Evolutionary conservation across 2,329 filamentous ascomycete genomes (phyloP).

Genomic region (Penicillium sp.): DNA sequence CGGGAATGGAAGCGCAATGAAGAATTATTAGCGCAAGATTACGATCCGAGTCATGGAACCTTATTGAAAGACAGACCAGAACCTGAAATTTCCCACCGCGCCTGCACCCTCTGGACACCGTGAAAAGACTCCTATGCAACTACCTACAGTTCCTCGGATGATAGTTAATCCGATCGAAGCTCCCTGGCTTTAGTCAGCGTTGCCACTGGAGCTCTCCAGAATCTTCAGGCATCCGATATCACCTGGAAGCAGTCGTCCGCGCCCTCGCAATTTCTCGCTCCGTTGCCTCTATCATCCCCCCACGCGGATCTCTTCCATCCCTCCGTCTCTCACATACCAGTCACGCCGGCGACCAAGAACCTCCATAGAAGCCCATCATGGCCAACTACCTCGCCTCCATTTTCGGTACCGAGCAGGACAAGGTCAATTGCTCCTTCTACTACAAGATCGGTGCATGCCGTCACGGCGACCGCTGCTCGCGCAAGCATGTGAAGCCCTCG

Average conservation of each 20-base stretch:
- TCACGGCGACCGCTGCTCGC: conserved; percentile 95
- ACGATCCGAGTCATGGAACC: too few species aligned
- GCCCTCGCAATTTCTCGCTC: conserved; percentile 1
- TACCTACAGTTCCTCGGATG: conserved; percentile 2
- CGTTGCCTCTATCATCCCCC: conserved; percentile 1
- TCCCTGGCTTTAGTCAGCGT: conserved; percentile 30
- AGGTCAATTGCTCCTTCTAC: conserved; percentile 99
- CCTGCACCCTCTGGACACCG: background rate
- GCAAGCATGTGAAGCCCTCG: conserved; percentile 98
- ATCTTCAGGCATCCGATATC: conserved; percentile 33
- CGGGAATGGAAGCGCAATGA: too few species aligned
- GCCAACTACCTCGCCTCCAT: conserved; percentile 99
- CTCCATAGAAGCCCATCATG: conserved; percentile 56
- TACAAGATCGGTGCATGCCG: conserved; percentile 99
- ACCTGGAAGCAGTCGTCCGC: conserved; percentile 16
- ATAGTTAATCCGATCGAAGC: conserved; percentile 16
- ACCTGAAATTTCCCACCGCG: background rate
- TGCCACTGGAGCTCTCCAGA: conserved; percentile 36
- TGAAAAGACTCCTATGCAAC: background rate
- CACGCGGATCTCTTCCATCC: background rate
- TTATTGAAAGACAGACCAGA: too few species aligned
- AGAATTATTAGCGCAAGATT: too few species aligned
- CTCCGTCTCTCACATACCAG: background rate
- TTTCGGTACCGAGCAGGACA: conserved; percentile 99
- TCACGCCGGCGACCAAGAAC: background rate